Base-by-base conservation (phyloP, 768 basidiomycete genomes). In the Hericium alpestre region DNA sequence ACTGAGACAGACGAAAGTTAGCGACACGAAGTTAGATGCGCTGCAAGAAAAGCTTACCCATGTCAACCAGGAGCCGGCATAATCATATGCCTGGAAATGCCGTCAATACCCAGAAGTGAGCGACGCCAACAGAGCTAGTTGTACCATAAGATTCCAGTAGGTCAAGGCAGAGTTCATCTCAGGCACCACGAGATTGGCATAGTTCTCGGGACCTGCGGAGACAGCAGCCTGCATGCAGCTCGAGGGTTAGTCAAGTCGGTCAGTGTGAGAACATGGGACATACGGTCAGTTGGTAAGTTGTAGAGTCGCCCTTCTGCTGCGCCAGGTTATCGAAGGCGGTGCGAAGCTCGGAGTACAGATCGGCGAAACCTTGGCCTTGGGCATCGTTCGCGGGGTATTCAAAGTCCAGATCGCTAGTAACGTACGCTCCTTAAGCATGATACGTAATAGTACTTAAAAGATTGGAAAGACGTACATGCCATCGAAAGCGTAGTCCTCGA, bases 141-240 rank as follows among this genome's bases (percentile, higher is more conserved):
- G 22, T 48, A 81, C 86, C 90, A 92, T 91, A 54, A 92, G 67
- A 65, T 92, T 90, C 88, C 88, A 91, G 72, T 82, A 87, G 49
- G 74, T 78, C 53, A 93, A 66, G 7, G 80, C 83, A 16, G 65
- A 63, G 64, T 89, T 78, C 82, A 92, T 83, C 61, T 83, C 78
- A 7, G 76, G 65, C 16, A 90, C 73, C 4, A 76, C 73, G 16
- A 86, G 74, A 59, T 79, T 77, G 47, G 73, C 74, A 58, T 86
- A 82, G 63, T 86, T 80, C 4, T 71, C 70, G 1, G 76, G 58
- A 20, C 87, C 90, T 50, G 84, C 84, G 7, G 83, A 74, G 46
- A 83, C 83, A 11, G 85, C 84, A 13, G 77, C 78, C 74, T 75
- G 51, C 10, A 32, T 22, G 22, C 15, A 10, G 13, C 32, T 20